Percentiles rank a stretch among this genome's conserved stretches.
Conservation (phyloP, 257 asterid species). For the Jasminum sambac region DNA sequence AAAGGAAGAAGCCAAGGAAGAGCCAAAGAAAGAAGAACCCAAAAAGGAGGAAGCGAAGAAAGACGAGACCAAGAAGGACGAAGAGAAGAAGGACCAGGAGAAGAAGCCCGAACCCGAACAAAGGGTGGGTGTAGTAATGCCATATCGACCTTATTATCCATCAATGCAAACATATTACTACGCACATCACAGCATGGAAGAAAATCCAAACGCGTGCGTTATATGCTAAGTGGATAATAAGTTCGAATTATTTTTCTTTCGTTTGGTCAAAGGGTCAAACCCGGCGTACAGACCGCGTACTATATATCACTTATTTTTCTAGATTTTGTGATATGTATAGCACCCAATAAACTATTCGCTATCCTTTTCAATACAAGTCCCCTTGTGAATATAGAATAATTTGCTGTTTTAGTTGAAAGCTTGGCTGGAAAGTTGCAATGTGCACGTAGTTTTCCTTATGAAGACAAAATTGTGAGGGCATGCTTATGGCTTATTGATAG, state of each 20-base stretch:
- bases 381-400: background rate
- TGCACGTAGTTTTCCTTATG: conserved; percentile 24
- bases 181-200: conserved; percentile 61
- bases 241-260: background rate
- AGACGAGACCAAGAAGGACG: conserved; percentile 16
- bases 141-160: conserved; percentile 48
- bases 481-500: conserved; percentile 17
- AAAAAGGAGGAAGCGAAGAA: conserved; percentile 32
- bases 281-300: conserved; percentile 1
- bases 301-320: conserved; percentile 15
- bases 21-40: conserved; percentile 35
- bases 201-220: conserved; percentile 65
- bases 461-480: conserved; percentile 22
- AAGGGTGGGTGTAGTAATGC: conserved; percentile 34
- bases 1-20: conserved; percentile 31
- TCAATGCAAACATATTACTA: conserved; percentile 48
- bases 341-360: conserved; percentile 17
- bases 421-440: conserved; percentile 36
- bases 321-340: conserved; percentile 27
- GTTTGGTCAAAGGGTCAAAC: background rate
- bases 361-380: background rate
- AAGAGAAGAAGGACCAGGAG: conserved; percentile 32
- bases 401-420: conserved; percentile 17
- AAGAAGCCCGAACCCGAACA: conserved; percentile 29
- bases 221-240: conserved; percentile 31